Base-by-base conservation (phyloP, 2,329 filamentous ascomycete species). In the Pyrenophora graminea region DNA sequence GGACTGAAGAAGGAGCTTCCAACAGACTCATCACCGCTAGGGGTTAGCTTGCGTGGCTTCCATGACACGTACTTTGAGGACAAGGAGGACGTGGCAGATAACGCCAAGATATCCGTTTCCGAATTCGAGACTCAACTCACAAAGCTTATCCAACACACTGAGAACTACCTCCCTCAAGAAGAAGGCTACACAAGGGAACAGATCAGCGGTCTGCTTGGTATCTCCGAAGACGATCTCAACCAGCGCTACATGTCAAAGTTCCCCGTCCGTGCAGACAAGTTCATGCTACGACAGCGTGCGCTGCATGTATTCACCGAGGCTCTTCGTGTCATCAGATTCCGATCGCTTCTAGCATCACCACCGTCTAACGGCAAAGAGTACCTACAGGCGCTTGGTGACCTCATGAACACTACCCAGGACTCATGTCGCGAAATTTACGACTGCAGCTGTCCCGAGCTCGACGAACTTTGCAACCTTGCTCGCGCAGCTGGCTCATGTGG, bases 271-370 rank as follows among this genome's bases (percentile, higher is more conserved):
- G 90, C 92, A 1, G 89, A 94, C 48, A 83, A 81, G 13, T 97
- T 97, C 82, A 89, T 88, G 77, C 85, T 99, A 32, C 86, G 88
- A 19, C 90, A 96, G 74, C 87, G 94, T 34, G 90, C 93, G 0
- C 79, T 92, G 30, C 94, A 99, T 76, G 94, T 97, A 56, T 96
- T 94, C 75, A 84, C 82, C 58, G 94, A 99, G 76, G 92, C 94
- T 2, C 80, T 89, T 21, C 88, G 94, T 10, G 94, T 97, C 12
- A 80, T 94, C 17, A 80, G 86, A 60, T 97, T 97, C 80, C 85
- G 91, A 74, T 79, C 85, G 1, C 82, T 95, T 10, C 85, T 97
- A n/a, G 76, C 69, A 9, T 76, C 60, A 55, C 68, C 73, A 0
- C 69, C 74, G 0, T 69, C 73, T 19, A 65, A 73, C 39, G 81